Percentiles rank a stretch among this genome's conserved stretches.
Conservation (phyloP, 2,329 filamentous ascomycete genomes). For the Pseudogymnoascus sp. region DNA sequence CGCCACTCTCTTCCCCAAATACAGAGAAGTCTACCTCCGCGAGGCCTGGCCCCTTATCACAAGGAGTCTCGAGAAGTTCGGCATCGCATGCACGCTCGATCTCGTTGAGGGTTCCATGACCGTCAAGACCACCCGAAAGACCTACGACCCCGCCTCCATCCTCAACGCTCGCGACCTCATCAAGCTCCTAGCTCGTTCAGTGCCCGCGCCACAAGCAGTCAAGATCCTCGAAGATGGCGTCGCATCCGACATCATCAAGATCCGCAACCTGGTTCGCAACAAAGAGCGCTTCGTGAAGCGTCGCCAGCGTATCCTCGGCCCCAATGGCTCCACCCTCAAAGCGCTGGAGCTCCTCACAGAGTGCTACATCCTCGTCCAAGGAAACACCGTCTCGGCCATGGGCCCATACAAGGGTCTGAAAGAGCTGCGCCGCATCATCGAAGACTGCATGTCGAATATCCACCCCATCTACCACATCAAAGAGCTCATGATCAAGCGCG, state of each 20-base stretch:
- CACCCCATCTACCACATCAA: slow-evolving; percentile 92
- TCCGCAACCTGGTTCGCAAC: slow-evolving; percentile 80
- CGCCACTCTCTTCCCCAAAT: slow-evolving; percentile 82
- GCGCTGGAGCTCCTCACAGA: slow-evolving; percentile 86
- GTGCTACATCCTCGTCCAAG: slow-evolving; percentile 92
- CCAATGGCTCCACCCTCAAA: slow-evolving; percentile 86
- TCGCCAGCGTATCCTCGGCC: slow-evolving; percentile 84
- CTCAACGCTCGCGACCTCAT: slow-evolving; percentile 92
- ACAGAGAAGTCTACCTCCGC: slow-evolving; percentile 88
- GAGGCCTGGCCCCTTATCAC: slow-evolving; percentile 92
- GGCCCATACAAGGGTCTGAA: slow-evolving; percentile 89
- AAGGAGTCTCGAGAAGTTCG: slow-evolving; percentile 74
- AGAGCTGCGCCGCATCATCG: slow-evolving; percentile 80
- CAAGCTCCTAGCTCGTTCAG: slow-evolving; percentile 83
- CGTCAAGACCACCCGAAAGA: slow-evolving; percentile 88
- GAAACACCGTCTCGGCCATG: slow-evolving; percentile 91
- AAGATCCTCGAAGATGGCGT: slow-evolving; percentile 91
- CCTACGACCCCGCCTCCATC: slow-evolving; percentile 85
- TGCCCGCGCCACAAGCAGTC: slow-evolving; percentile 86
- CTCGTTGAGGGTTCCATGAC: slow-evolving; percentile 95
- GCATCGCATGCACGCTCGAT: slow-evolving; percentile 87
- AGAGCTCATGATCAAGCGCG: slow-evolving; percentile 87
- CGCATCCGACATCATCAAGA: slow-evolving; percentile 94
- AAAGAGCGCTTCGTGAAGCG: slow-evolving; percentile 96
- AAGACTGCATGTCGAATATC: slow-evolving; percentile 95